Evolutionary conservation across 1,284 basidiomycete genomes (phyloP), one percentile per base, ranked within the genome.

Genomic region (Ceratobasidium theobromae): DNA sequence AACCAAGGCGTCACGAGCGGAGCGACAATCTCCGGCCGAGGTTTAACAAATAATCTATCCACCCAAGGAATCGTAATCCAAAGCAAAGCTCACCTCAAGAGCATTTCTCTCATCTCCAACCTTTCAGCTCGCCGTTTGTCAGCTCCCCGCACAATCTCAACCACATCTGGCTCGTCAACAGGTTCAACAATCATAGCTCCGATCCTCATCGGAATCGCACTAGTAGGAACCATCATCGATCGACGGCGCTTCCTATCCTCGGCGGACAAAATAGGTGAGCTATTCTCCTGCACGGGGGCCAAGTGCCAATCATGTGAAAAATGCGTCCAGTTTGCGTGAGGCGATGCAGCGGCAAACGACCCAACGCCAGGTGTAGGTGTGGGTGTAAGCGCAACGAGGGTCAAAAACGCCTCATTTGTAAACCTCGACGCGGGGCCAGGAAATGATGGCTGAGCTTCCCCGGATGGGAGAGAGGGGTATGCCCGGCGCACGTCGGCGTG

Each of bases 391-490:
- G 68, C 66, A 5, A 69, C 68, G 23, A 69, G 51, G 1, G 68
- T 67, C 4, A 69, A 27, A 32, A 69, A 69, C 40, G 66, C 67
- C 48, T 69, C 68, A 23, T 69, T 69, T 8, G 68, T 69, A 32
- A 69, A 69, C 21, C 68, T 52, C 3, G 53, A 55, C 6, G 66
- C 51, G 3, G 68, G 51, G 1, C 41, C 45, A 14, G 68, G 65
- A 23, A 30, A 43, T 48, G 64, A 32, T n/a, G 30, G 35, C 11
- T 11, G 18, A 4, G 27, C 38, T 18, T 27, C 28, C n/a, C 32
- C 35, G 8, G 8, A 8, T 52, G 49, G 49, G 11, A 49, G 21
- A 49, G 64, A 38, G 4, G 64, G 64, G 33, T 66, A 55, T n/a
- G 64, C 21, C 52, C 52, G 55, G 12, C 52, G 52, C 40, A 54